Percentiles rank a stretch among this genome's conserved stretches.
phyloP scores from a whole-genome alignment of 352 stramenopile genomes.

The Nothophytophthora sp. region DNA sequence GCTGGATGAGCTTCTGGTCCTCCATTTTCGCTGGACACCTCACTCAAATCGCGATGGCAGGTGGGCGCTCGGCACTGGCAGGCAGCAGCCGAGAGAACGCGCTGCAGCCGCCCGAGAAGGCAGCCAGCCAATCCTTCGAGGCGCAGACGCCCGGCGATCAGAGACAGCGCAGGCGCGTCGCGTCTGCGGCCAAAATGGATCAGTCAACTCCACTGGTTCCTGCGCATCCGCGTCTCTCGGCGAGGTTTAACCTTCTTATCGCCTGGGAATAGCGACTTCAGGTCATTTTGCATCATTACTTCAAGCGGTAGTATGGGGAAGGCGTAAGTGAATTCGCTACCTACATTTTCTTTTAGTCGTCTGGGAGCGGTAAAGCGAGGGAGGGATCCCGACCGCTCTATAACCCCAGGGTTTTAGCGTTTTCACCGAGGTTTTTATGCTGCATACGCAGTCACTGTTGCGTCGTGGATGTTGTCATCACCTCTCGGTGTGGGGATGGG shows the following conservation, averaged over 20 bases:
- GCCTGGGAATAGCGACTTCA: too few species aligned
- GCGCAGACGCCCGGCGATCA: background rate
- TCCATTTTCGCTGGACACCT: slow-evolving; percentile 51
- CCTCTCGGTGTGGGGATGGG: background rate
- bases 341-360: background rate
- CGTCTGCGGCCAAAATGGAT: too few species aligned
- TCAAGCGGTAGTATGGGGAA: too few species aligned
- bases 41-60: too few species aligned
- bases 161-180: background rate
- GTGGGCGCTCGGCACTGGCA: too few species aligned
- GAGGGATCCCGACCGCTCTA: background rate
- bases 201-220: too few species aligned
- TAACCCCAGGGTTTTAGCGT: background rate
- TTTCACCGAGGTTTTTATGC: background rate
- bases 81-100: slow-evolving; percentile 4
- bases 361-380: slow-evolving; percentile 6
- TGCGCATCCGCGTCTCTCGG: too few species aligned
- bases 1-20: slow-evolving; percentile 79
- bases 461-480: background rate
- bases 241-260: too few species aligned
- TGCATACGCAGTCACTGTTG: background rate
- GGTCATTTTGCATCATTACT: too few species aligned
- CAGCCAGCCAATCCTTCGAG: slow-evolving; percentile 11
- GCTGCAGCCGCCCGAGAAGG: background rate
- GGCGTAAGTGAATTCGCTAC: background rate